phyloP scores from a whole-genome alignment of 306 rosid genomes.

The Clitoria ternatea region DNA sequence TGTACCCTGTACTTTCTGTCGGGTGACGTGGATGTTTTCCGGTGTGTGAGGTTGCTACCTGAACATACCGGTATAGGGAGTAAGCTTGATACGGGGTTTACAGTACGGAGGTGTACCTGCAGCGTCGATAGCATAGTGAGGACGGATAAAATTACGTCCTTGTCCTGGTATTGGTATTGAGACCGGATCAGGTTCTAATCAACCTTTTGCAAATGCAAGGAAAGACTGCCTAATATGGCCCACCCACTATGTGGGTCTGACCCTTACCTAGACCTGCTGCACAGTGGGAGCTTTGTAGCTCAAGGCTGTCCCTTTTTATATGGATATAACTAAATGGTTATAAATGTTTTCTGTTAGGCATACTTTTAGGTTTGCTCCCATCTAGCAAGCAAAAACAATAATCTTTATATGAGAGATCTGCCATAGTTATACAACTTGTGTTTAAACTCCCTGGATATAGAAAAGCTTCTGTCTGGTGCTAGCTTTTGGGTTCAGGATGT shows the following conservation, averaged over 20 bases:
- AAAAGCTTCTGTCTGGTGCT: conserved; percentile 14
- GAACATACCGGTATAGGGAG: too few relatives aligned
- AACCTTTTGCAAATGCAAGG: background rate
- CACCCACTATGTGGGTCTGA: background rate
- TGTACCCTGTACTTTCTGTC: too few relatives aligned
- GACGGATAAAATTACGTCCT: too few relatives aligned
- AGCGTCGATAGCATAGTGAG: too few relatives aligned
- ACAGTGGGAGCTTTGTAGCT: background rate
- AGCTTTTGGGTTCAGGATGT: conserved; percentile 10
- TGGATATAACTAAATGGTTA: background rate
- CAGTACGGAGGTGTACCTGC: too few relatives aligned
- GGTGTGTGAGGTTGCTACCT: too few relatives aligned
- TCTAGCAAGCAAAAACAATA: background rate
- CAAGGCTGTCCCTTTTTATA: background rate
- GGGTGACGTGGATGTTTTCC: too few relatives aligned
- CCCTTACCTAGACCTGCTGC: background rate
- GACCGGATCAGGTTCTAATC: background rate
- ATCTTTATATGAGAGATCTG: background rate
- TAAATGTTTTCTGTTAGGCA: background rate
- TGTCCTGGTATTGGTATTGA: too few relatives aligned
- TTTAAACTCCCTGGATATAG: background rate
- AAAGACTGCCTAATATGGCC: background rate
- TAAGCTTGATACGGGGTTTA: too few relatives aligned
- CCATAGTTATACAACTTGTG: background rate
- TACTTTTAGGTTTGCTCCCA: background rate